Base-by-base conservation (phyloP, 1,139 yeast genomes). In the Protomyces pachydermus region DNA sequence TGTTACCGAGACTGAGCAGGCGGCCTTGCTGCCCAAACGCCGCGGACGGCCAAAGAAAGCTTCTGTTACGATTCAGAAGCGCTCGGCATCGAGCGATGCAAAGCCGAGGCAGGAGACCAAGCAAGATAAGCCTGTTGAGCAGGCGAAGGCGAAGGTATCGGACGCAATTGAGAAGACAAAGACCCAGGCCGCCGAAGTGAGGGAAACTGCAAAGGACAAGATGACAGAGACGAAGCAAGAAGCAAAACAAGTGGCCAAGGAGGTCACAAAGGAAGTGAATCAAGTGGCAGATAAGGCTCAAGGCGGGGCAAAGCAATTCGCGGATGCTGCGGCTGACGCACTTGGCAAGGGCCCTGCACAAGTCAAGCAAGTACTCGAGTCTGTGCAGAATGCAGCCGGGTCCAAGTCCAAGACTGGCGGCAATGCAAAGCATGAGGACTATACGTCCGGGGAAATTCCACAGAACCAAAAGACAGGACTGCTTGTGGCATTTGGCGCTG, bases 21-120 rank as follows among this genome's bases (percentile, higher is more conserved):
- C 62, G 25, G 48, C 61, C 2, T 35, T 56, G 54, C 16, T 54
- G 18, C 62, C 62, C 18, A 58, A 58, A 35, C 42, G 46, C 14
- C 62, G 62, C 25, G 62, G 62, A 2, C 51, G 62, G 4, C 62
- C 62, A n/a, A 51, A 51, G n/a, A 58, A 58, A 56, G 37, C 14
- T n/a, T 38, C 42, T 3, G 20, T 58, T 14, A 42, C 52, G 6
- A 45, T 52, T 3, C 62, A 52, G 56, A 58, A 52, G 42, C 56
- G 62, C 9, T 58, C 62, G 3, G 37, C 53, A 14, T 58, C 62
- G 35, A 58, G 56, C 4, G 62, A 58, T 20, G 32, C 62, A 5
- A 58, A 58, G 34, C 45, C 62, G 14, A 32, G 39, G 18, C 48
- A 18, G 48, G 23, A 42, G 48, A 28, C 48, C 12, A 42, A 42